Evolutionary conservation across 345 rosid genomes (phyloP).

Genomic region (Turritis glabra): DNA sequence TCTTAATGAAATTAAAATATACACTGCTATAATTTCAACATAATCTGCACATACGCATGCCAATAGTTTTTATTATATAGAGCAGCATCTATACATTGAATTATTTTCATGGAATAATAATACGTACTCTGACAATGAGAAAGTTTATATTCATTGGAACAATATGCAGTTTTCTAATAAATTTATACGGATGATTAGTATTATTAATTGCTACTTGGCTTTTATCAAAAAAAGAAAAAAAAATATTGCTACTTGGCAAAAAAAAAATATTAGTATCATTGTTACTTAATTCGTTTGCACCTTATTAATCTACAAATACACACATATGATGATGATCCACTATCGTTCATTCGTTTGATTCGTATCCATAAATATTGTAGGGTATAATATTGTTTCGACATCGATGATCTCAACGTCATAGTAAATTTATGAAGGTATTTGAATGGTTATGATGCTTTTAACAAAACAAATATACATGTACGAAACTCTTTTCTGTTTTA

Average conservation of each 20-base stretch:
- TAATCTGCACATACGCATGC: conserved; percentile 23
- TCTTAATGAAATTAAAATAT: conserved; percentile 3
- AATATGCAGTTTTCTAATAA: background rate
- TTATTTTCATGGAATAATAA: background rate
- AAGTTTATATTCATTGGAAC: background rate
- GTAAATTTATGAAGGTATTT: background rate
- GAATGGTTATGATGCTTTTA: background rate
- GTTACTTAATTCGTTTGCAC: background rate
- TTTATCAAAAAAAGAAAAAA: background rate
- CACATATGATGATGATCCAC: background rate
- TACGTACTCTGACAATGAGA: background rate
- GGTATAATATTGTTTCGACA: background rate
- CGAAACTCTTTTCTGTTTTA: background rate
- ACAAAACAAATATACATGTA: background rate
- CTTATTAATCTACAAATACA: background rate
- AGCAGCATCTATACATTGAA: background rate
- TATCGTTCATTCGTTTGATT: background rate
- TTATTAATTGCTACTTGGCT: background rate
- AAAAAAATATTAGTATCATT: background rate
- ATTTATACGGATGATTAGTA: background rate
- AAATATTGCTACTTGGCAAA: background rate
- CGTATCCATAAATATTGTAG: background rate
- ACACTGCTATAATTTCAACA: conserved; percentile 7
- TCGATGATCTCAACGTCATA: background rate
- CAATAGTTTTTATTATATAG: background rate